These are phyloP conservation scores for Lachnellula subtilissima DNA, from an alignment of 2,329 filamentous ascomycete species.

Conservation along the genomic window DNA sequence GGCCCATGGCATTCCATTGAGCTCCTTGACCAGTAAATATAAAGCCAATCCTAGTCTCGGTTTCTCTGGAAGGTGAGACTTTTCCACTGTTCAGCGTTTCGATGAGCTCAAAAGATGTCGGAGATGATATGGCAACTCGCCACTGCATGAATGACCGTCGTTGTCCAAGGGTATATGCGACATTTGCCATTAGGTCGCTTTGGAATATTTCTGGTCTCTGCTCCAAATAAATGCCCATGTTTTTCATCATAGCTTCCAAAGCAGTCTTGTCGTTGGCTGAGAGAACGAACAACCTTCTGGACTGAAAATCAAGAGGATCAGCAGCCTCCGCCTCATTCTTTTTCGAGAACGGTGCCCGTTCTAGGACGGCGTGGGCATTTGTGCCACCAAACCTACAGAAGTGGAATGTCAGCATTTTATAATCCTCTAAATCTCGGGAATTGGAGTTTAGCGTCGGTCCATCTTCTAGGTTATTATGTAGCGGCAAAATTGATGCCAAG, in stretches of 20 bases:
- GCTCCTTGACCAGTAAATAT: conserved; percentile 29
- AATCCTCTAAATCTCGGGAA: neutral
- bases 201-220: conserved; percentile 29
- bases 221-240: conserved; percentile 27
- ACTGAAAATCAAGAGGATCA: conserved; percentile 18
- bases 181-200: conserved; percentile 27
- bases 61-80: conserved; percentile 17
- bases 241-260: conserved; percentile 25
- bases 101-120: conserved; percentile 25
- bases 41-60: conserved; percentile 20
- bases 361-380: conserved; percentile 37
- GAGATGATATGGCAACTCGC: conserved; percentile 23
- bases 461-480: neutral
- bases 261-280: conserved; percentile 27
- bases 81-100: conserved; percentile 32
- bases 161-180: conserved; percentile 28
- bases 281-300: conserved; percentile 28
- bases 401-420: neutral
- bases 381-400: conserved; percentile 25
- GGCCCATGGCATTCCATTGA: conserved; percentile 27
- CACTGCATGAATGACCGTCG: conserved; percentile 26
- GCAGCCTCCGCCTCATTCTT: conserved; percentile 22
- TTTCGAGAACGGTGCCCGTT: conserved; percentile 24
- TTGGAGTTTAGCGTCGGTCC: neutral
- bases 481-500: neutral